Conservation (phyloP, 2,329 filamentous ascomycete species). For the Colletotrichum paranaense region DNA sequence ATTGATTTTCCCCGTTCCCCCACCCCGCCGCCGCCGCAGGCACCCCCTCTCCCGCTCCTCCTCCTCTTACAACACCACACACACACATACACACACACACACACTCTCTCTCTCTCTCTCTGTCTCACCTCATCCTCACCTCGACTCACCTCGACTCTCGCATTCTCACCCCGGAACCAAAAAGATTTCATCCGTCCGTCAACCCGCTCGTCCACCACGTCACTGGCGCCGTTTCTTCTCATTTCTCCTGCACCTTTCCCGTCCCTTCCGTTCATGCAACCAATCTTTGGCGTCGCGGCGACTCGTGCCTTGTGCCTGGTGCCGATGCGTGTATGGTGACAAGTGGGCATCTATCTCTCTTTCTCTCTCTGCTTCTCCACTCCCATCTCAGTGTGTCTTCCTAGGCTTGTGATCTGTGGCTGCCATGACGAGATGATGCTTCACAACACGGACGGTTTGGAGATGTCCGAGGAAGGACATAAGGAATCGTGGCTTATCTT, state of each 20-base stretch:
- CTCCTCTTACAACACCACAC: neutral
- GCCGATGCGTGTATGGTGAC: neutral
- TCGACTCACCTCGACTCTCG: neutral
- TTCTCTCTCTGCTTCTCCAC: neutral
- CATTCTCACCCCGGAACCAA: neutral
- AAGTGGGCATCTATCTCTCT: neutral
- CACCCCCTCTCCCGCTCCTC: neutral
- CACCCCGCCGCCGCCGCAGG: neutral
- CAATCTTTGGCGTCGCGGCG: neutral
- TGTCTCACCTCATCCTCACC: constrained; percentile 1
- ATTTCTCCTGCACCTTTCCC: neutral
- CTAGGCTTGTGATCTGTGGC: constrained; percentile 26
- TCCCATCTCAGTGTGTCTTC: neutral
- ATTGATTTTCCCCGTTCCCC: neutral
- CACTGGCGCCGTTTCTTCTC: neutral
- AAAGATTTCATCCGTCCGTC: neutral
- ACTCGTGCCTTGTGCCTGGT: neutral
- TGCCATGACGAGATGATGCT: constrained; percentile 22
- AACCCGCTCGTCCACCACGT: neutral
- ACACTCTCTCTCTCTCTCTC: too few species aligned
- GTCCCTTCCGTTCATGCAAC: neutral
- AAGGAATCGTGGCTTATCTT: constrained; percentile 29
- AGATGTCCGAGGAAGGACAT: constrained; percentile 34
- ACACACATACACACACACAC: too few species aligned
- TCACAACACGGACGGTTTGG: constrained; percentile 32